Evolutionary conservation across 2,329 filamentous ascomycete species (phyloP), one percentile per base, ranked within the genome.

Genomic region (Aspergillus fructus): DNA sequence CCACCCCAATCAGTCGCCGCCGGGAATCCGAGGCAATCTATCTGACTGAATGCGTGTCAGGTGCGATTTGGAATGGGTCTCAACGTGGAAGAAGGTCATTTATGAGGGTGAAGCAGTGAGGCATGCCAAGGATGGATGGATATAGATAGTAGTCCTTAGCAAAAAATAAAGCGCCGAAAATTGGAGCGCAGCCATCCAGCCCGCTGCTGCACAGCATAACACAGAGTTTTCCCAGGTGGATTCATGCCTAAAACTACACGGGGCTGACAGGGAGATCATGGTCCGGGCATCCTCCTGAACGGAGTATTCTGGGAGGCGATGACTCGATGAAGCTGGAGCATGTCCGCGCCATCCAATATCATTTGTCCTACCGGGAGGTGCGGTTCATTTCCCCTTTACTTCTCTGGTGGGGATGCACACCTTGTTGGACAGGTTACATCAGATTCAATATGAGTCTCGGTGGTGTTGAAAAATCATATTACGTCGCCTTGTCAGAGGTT

Each of bases 191-290:
- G 41, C 30, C n/a, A 39, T 55, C 42, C 34, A 37, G 12, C 13
- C 12, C 5, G 27, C 47, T 27, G 21, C 43, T 49, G 49, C 52
- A 55, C 23, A 53, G 9, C 27, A 53, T 27, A 21, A 48, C 34
- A 56, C 48, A 52, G 41, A 56, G 27, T 34, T 54, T 47, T 47
- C 30, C n/a, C 6, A 13, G 34, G 55, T 57, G 55, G 55, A 45
- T 53, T 53, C 55, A 57, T 57, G 49, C 55, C 55, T 46, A 45
- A 53, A 54, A 54, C 45, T 54, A 58, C 55, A 54, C 55, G 50
- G 55, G 45, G 45, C 41, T 54, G 55, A 57, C 49, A 53, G 55
- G 49, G n/a, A 57, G 49, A 57, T 57, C 55, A 39, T 57, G 55
- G 55, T 57, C 55, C 55, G 55, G 49, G 49, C 49, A 15, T 53